Percentiles rank a stretch among this genome's conserved stretches.
phyloP scores from a whole-genome alignment of 179 eudicot genomes.

The Heliamphora pulchella region DNA sequence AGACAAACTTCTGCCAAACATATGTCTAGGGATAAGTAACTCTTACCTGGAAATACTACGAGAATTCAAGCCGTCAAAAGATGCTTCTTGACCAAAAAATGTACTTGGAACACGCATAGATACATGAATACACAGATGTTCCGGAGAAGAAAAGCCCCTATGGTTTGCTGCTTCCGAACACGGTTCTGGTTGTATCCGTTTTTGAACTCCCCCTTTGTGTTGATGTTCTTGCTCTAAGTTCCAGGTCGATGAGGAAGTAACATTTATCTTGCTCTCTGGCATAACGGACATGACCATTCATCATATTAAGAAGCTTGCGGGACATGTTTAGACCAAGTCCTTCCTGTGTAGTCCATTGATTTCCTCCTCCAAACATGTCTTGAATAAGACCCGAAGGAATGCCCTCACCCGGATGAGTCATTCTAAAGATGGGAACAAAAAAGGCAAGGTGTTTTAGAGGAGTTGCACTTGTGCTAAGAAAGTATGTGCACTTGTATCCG shows the following conservation, averaged over 20 bases:
- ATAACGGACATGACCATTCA: slow-evolving; percentile 34
- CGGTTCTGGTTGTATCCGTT: background rate
- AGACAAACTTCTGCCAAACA: too few species aligned
- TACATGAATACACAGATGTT: background rate
- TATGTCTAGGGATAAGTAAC: background rate
- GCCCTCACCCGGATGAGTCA: slow-evolving; percentile 39
- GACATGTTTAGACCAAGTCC: slow-evolving; percentile 33
- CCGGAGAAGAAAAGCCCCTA: background rate
- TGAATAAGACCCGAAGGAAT: slow-evolving; percentile 27
- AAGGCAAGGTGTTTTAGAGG: too few species aligned
- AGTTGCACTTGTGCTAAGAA: too few species aligned
- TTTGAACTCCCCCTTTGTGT: background rate
- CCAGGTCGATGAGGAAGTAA: slow-evolving; percentile 26
- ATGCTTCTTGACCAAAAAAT: background rate
- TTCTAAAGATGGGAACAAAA: slow-evolving; percentile 18
- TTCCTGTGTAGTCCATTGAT: slow-evolving; percentile 17
- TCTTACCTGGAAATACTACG: background rate
- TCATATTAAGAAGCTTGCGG: slow-evolving; percentile 28
- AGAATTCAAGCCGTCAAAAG: too few species aligned
- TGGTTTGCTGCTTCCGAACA: too few species aligned
- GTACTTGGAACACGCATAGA: background rate
- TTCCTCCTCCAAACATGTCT: slow-evolving; percentile 27
- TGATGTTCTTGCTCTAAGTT: slow-evolving; percentile 19
- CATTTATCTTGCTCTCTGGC: slow-evolving; percentile 27
- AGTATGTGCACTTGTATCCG: too few species aligned